Evolutionary conservation across 768 basidiomycete genomes (phyloP).

Genomic region (Candolleomyces efflorescens): DNA sequence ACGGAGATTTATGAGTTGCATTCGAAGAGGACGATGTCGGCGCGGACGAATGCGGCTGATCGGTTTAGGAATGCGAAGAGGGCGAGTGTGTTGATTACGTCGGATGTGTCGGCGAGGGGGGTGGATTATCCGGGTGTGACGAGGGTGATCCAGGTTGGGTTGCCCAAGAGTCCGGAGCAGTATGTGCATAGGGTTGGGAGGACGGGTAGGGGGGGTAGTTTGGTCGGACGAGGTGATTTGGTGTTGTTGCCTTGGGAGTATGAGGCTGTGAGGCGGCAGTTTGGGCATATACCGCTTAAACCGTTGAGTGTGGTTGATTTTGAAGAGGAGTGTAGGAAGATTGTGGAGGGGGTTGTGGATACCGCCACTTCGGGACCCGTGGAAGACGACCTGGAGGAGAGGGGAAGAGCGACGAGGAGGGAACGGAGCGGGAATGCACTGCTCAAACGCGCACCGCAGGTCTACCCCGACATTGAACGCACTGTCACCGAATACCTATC

Average conservation of each 20-base stretch:
- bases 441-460: neutral
- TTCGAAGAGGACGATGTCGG: conserved; percentile 62
- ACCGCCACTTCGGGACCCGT: too few relatives aligned
- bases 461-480: conserved; percentile 22
- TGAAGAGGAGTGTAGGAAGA: neutral
- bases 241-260: conserved; percentile 78
- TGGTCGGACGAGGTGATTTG: conserved; percentile 69
- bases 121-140: conserved; percentile 89
- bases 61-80: conserved; percentile 55
- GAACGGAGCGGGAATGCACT: too few relatives aligned
- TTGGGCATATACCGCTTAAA: conserved; percentile 68
- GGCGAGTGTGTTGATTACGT: conserved; percentile 70
- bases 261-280: conserved; percentile 56
- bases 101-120: conserved; percentile 86
- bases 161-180: conserved; percentile 62
- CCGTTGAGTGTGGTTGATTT: conserved; percentile 48
- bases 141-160: conserved; percentile 87
- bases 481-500: conserved; percentile 25
- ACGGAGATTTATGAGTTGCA: conserved; percentile 78
- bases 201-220: conserved; percentile 65
- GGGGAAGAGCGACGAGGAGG: too few relatives aligned
- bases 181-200: conserved; percentile 87
- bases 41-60: conserved; percentile 53
- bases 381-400: too few relatives aligned
- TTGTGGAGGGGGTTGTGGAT: too few relatives aligned